These are phyloP conservation scores for Clonostachys rosea DNA, from an alignment of 2,329 filamentous ascomycete genomes.

Conservation along the genomic window DNA sequence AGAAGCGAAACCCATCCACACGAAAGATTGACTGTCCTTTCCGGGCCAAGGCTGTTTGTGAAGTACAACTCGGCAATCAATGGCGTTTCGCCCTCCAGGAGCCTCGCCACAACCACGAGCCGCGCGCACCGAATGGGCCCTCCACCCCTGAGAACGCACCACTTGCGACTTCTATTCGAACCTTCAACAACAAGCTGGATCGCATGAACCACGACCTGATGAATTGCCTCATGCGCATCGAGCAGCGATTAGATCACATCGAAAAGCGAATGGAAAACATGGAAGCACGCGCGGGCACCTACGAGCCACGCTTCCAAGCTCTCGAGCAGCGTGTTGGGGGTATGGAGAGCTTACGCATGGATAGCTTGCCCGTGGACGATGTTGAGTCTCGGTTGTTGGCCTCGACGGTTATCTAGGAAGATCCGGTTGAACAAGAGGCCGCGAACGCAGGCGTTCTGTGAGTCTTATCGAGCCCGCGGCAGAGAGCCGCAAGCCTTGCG, in stretches of 20 bases:
- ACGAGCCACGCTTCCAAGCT: conserved; percentile 38
- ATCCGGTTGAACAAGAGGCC: not conserved
- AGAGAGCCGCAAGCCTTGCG: too few species aligned
- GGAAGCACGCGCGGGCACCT: conserved; percentile 35
- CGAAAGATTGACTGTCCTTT: conserved; percentile 62
- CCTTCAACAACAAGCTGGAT: conserved; percentile 55
- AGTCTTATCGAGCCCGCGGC: too few species aligned
- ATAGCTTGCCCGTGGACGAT: conserved; percentile 37
- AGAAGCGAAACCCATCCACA: conserved; percentile 60
- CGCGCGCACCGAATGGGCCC: conserved; percentile 46
- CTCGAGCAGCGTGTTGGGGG: conserved; percentile 35
- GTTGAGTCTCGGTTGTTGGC: conserved; percentile 37
- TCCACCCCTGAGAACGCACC: conserved; percentile 54
- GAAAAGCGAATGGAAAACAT: conserved; percentile 52
- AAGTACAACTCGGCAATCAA: conserved; percentile 57
- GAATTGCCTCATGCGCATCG: conserved; percentile 46
- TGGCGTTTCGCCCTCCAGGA: conserved; percentile 62
- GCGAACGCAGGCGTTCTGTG: too few species aligned
- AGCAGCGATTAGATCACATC: conserved; percentile 43
- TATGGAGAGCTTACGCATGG: conserved; percentile 35
- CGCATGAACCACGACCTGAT: conserved; percentile 51
- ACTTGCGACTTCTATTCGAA: conserved; percentile 51
- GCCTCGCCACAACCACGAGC: conserved; percentile 57
- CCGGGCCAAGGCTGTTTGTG: conserved; percentile 59
- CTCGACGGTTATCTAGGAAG: conserved; percentile 34